Evolutionary conservation across 108 stramenopile genomes (phyloP).

Genomic region (Cyclotella kingstonii): DNA sequence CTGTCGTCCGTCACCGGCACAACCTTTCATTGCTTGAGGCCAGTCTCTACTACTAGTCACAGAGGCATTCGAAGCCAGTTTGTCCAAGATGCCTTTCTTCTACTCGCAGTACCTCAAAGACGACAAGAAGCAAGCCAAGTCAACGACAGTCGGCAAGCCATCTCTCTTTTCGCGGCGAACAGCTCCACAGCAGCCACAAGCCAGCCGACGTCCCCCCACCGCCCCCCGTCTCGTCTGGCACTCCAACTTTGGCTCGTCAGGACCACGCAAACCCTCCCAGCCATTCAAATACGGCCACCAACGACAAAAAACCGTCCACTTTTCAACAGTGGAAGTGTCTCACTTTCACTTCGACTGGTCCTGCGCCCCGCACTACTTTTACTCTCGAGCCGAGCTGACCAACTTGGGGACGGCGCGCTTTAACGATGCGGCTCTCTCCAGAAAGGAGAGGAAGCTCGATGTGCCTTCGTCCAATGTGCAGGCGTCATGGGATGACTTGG

Average conservation of each 20-base stretch:
- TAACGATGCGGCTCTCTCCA: slow-evolving; percentile 21
- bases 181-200: slow-evolving; percentile 1
- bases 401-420: slow-evolving; percentile 19
- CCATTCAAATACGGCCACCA: slow-evolving; percentile 3
- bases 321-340: slow-evolving; percentile 18
- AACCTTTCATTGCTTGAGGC: no score
- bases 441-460: not conserved
- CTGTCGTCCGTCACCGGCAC: no score
- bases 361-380: slow-evolving; percentile 15
- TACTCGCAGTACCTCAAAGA: slow-evolving; percentile 25
- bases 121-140: slow-evolving; percentile 7
- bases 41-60: no score
- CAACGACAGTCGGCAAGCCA: not conserved
- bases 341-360: slow-evolving; percentile 18
- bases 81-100: no score
- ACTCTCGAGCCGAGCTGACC: slow-evolving; percentile 6
- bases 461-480: not conserved
- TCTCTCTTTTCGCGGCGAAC: slow-evolving; percentile 1
- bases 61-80: no score
- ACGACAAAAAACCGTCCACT: slow-evolving; percentile 28
- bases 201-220: not conserved
- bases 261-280: not conserved
- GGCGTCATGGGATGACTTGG: slow-evolving; percentile 7
- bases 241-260: slow-evolving; percentile 12
- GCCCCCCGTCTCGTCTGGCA: slow-evolving; percentile 16